A percentile compares a stretch with the other conserved stretches of the same genome.
These are phyloP conservation scores for Globisporangium spiculum DNA, from an alignment of 352 stramenopile genomes.

Conservation along the genomic window DNA sequence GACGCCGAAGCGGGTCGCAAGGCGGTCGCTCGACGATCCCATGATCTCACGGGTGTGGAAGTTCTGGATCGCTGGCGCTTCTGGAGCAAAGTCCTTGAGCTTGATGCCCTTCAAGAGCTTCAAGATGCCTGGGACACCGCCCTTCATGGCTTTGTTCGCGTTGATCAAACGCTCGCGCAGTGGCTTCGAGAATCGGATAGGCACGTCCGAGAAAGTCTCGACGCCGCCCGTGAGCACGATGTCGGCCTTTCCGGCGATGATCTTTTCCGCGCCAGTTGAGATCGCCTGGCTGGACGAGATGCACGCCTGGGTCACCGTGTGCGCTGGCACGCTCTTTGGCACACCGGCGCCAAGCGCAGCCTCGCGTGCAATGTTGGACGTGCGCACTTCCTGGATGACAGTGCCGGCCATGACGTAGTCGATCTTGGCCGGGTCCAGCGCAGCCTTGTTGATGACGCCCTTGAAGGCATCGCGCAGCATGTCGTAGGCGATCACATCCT, in stretches of 20 bases:
- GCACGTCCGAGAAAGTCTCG: constrained; percentile 98
- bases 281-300: constrained; percentile 97
- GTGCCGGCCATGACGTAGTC: constrained; percentile 97
- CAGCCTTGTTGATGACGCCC: constrained; percentile 94
- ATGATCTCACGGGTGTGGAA: constrained; percentile 99
- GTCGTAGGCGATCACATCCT: constrained; percentile 27
- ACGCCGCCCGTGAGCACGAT: constrained; percentile 95
- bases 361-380: constrained; percentile 97
- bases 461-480: constrained; percentile 86
- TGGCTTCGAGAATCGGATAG: constrained; percentile 94
- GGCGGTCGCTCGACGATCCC: constrained; percentile 95
- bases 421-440: constrained; percentile 92
- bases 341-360: constrained; percentile 95
- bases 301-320: constrained; percentile 96
- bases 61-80: constrained; percentile 98
- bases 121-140: constrained; percentile 85
- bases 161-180: constrained; percentile 79
- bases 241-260: constrained; percentile 93
- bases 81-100: constrained; percentile 86
- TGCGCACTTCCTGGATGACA: constrained; percentile 96
- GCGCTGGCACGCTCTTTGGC: constrained; percentile 90
- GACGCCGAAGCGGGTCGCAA: constrained; percentile 93
- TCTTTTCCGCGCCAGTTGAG: constrained; percentile 93
- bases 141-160: constrained; percentile 95
- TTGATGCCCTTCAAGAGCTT: constrained; percentile 95